phyloP scores from a whole-genome alignment of 1,284 basidiomycete species.

The Malassezia slooffiae region DNA sequence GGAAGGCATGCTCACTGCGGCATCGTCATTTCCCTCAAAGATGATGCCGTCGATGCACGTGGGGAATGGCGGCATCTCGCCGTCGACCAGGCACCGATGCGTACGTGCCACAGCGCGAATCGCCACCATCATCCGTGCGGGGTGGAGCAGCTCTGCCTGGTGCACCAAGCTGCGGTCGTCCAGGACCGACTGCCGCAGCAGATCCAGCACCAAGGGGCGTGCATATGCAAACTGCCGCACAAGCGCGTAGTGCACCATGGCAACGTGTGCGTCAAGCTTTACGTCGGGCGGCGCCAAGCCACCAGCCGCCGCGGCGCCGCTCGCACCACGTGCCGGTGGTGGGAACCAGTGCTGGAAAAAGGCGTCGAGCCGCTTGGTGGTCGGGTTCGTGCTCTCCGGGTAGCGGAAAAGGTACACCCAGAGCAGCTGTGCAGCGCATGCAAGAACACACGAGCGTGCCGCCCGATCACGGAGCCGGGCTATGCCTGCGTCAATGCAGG shows the following conservation, averaged over 20 bases:
- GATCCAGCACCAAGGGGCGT: conserved; percentile 59
- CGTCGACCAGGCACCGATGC: conserved; percentile 61
- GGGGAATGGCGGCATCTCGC: conserved; percentile 62
- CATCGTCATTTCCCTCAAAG: neutral
- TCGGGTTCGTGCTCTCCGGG: conserved; percentile 68
- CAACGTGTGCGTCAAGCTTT: conserved; percentile 64
- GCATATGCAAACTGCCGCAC: conserved; percentile 79
- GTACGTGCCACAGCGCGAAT: conserved; percentile 68
- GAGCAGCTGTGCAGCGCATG: conserved; percentile 68
- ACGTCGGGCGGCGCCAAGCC: conserved; percentile 66
- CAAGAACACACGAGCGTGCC: conserved; percentile 63
- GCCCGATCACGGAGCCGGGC: conserved; percentile 76
- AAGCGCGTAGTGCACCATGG: conserved; percentile 70
- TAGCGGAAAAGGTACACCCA: conserved; percentile 94
- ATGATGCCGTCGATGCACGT: too few species aligned
- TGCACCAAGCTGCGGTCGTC: conserved; percentile 32
- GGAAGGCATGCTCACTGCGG: conserved; percentile 48
- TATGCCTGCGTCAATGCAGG: conserved; percentile 50
- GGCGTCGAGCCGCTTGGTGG: conserved; percentile 64
- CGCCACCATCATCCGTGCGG: conserved; percentile 57
- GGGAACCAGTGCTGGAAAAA: conserved; percentile 73
- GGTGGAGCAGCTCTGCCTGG: conserved; percentile 33
- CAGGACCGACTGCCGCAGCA: conserved; percentile 31
- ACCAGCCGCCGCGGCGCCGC: too few species aligned
- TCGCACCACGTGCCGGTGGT: too few species aligned